Percentiles rank a stretch among this genome's conserved stretches.
Conservation (phyloP, 495 filamentous ascomycete species). For the Cryomyces minteri region DNA sequence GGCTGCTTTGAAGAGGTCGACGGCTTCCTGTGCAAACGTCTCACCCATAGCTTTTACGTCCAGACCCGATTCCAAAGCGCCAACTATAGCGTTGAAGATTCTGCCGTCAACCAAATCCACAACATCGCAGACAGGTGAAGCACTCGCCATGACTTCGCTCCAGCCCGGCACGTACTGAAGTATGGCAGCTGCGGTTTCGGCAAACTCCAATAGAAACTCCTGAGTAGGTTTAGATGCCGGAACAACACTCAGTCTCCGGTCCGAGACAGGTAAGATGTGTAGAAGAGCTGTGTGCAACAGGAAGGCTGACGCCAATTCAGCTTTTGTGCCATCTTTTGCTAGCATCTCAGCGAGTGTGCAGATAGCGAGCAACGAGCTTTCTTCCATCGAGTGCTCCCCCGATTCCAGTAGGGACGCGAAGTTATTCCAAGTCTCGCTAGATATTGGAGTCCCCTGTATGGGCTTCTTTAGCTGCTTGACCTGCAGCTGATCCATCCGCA, state of each 20-base stretch:
- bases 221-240: not conserved
- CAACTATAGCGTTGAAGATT: constrained; percentile 22
- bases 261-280: constrained; percentile 2
- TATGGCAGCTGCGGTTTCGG: no score
- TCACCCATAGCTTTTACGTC: constrained; percentile 12
- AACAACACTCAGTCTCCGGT: not conserved
- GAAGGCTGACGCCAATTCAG: not conserved
- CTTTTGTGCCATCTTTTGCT: not conserved
- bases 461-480: no score
- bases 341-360: not conserved
- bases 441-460: no score
- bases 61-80: constrained; percentile 12
- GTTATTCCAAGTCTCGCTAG: no score
- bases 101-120: constrained; percentile 50
- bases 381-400: not conserved
- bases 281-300: constrained; percentile 6
- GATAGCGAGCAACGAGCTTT: not conserved
- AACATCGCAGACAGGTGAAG: constrained; percentile 24
- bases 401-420: no score
- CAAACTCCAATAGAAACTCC: constrained; percentile 11
- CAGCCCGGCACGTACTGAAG: no score
- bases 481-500: no score
- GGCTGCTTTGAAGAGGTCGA: no score
- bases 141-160: no score
- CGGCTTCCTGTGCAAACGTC: not conserved